Evolutionary conservation across 129 eudicot species (phyloP).

Genomic region (Lonicera japonica): DNA sequence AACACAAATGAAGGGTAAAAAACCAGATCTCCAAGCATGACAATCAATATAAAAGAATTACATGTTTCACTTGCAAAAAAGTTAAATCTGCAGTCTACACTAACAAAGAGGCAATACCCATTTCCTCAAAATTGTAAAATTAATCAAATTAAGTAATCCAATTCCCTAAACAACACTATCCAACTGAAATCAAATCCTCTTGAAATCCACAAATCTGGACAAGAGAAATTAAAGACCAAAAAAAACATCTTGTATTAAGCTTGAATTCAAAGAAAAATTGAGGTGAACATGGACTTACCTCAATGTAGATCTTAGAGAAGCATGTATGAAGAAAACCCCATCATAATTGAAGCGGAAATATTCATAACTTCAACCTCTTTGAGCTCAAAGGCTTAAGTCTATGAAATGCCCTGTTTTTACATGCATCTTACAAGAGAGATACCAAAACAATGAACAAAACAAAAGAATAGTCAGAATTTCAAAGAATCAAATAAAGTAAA

Average conservation of each 20-base stretch:
- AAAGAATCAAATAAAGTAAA: no score
- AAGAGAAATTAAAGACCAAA: slow-evolving; percentile 12
- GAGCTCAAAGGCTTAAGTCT: no score
- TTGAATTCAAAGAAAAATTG: no score
- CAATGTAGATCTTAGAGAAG: no score
- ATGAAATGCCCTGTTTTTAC: no score
- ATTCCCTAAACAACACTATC: slow-evolving; percentile 1
- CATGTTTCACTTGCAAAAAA: background rate
- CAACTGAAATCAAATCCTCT: slow-evolving; percentile 15
- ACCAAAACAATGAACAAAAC: no score
- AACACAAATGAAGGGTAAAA: background rate
- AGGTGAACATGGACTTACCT: no score
- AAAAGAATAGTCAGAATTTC: no score
- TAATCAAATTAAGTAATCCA: background rate
- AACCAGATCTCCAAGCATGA: slow-evolving; percentile 15
- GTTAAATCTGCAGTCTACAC: slow-evolving; percentile 1
- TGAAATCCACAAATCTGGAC: slow-evolving; percentile 4
- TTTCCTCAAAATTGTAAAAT: slow-evolving; percentile 20
- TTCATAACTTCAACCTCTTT: no score
- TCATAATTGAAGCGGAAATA: no score
- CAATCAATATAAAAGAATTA: background rate
- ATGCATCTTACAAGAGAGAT: no score
- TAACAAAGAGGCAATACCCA: slow-evolving; percentile 19
- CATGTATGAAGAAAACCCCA: no score
- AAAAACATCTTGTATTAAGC: background rate